A percentile compares a stretch with the other conserved stretches of the same genome.
Conservation (phyloP, 106 monocot genomes). For the Iris macrosiphon region DNA sequence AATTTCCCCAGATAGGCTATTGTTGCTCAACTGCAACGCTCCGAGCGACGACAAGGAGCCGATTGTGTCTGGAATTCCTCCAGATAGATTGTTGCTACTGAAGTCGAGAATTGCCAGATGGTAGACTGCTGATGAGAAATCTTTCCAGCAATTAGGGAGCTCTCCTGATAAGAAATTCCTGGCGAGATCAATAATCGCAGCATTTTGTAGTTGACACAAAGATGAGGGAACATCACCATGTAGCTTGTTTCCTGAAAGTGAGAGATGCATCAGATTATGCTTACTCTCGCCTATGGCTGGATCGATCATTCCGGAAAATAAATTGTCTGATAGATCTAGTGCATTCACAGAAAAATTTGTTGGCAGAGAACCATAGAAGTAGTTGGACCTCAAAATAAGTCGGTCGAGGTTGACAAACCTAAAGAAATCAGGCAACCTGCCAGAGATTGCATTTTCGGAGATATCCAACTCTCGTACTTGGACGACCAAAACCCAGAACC, state of each 20-base stretch:
- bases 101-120: no score
- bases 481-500: slow-evolving; percentile 21
- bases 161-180: slow-evolving; percentile 17
- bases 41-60: no score
- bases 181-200: slow-evolving; percentile 18
- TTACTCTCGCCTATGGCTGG: neutral
- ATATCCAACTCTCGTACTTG: slow-evolving; percentile 1
- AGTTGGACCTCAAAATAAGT: no score
- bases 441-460: slow-evolving; percentile 21
- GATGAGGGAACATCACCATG: slow-evolving; percentile 14
- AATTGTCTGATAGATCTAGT: slow-evolving; percentile 25
- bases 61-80: no score
- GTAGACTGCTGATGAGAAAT: neutral
- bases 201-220: no score
- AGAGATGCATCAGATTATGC: neutral
- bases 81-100: no score
- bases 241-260: no score
- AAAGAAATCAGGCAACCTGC: slow-evolving; percentile 5
- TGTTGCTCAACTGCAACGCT: no score
- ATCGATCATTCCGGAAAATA: slow-evolving; percentile 13
- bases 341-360: neutral
- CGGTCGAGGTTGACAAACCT: neutral
- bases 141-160: slow-evolving; percentile 11
- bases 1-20: no score
- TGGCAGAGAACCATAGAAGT: slow-evolving; percentile 18